phyloP scores from a whole-genome alignment of 164 flowering plant species.

The Kalanchoe fedtschenkoi region DNA sequence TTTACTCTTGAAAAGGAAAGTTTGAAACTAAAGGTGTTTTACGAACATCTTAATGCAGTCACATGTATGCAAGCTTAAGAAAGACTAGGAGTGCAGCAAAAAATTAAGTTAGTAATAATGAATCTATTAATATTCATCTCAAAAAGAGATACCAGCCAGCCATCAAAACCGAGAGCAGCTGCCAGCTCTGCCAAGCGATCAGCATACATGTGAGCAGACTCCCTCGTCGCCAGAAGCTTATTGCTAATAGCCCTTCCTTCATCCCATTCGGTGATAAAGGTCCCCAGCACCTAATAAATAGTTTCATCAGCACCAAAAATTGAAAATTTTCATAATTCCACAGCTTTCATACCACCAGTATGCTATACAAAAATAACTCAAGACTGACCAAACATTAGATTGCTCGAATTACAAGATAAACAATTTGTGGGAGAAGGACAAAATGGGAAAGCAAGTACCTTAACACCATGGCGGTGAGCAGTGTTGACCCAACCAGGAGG shows the following conservation, averaged over 20 bases:
- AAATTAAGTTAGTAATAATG: neutral
- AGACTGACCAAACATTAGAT: too few species aligned
- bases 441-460: slow-evolving; percentile 31
- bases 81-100: neutral
- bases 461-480: slow-evolving; percentile 82
- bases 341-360: too few species aligned
- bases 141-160: slow-evolving; percentile 72
- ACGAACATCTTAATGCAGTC: neutral
- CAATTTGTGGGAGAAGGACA: neutral
- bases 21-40: neutral
- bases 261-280: slow-evolving; percentile 83
- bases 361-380: neutral
- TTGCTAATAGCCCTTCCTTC: slow-evolving; percentile 47
- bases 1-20: neutral
- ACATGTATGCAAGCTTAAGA: neutral
- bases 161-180: slow-evolving; percentile 73
- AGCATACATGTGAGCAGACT: slow-evolving; percentile 70
- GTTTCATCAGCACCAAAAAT: slow-evolving; percentile 6
- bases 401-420: neutral
- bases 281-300: slow-evolving; percentile 57
- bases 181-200: slow-evolving; percentile 79
- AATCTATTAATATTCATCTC: neutral
- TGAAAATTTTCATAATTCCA: too few species aligned
- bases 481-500: slow-evolving; percentile 93
- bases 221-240: slow-evolving; percentile 44